Conservation (phyloP, 2,329 filamentous ascomycete species). For the Diaporthe humulicola region DNA sequence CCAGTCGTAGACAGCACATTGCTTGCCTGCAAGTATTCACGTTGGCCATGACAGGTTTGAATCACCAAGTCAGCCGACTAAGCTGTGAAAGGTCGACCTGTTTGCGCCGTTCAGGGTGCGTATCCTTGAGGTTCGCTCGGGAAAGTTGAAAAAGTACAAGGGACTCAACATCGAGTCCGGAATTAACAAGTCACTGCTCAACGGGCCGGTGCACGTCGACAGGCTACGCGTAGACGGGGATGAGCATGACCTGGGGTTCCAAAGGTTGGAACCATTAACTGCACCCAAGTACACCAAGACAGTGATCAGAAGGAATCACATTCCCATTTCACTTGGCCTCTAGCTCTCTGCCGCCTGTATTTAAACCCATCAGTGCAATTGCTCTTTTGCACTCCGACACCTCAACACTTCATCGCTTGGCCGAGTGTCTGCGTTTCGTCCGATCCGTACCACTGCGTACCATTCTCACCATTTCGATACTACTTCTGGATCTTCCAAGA, state of each 20-base stretch:
- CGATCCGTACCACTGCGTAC: not conserved
- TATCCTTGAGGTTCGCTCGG: conserved; percentile 69
- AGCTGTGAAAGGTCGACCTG: not conserved
- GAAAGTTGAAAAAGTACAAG: conserved; percentile 67
- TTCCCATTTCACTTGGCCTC: not conserved
- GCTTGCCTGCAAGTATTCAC: too few relatives aligned
- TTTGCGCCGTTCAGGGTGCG: conserved; percentile 57
- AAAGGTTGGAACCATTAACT: too few relatives aligned
- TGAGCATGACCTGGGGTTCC: conserved; percentile 74
- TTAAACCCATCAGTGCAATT: not conserved
- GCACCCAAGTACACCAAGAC: not conserved
- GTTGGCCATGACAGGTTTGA: not conserved
- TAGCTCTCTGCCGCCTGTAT: not conserved
- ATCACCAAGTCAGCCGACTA: not conserved
- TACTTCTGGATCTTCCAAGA: not conserved
- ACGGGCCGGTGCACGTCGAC: conserved; percentile 60
- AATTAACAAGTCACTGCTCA: conserved; percentile 66
- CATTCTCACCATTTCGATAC: not conserved
- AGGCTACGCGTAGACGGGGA: conserved; percentile 68
- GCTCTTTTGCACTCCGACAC: not conserved
- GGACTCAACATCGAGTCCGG: conserved; percentile 65
- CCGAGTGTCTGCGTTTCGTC: not conserved
- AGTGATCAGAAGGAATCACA: not conserved
- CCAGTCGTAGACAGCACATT: too few relatives aligned
- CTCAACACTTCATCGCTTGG: not conserved